Evolutionary conservation across 179 eudicot genomes (phyloP), one percentile per base, ranked within the genome.

Genomic region (Vitellaria paradoxa): DNA sequence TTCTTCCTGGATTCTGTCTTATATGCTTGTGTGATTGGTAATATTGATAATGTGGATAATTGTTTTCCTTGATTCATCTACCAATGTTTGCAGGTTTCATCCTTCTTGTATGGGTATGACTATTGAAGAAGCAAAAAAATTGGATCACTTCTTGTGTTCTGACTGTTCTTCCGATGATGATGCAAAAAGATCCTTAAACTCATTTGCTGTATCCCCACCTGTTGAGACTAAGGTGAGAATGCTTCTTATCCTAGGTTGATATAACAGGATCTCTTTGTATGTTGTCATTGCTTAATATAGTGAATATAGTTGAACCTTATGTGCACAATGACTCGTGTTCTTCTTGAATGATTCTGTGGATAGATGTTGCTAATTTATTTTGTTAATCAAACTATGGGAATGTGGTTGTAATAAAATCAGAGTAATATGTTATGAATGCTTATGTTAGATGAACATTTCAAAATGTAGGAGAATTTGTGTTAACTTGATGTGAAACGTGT

Each of bases 61-160:
- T 50, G 20, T 30, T 57, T 17, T 7, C 47, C 21, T 65, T 10
- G 9, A 12, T 60, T 2, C 63, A 26, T 46, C 13, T 24, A 23
- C 65, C 52, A 70, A 53, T 75, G 21, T 66, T 72, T 80, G 83
- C 84, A 93, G 97, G 97, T 93, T 91, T 76, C 97, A 93, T 87
- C 97, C 96, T 65, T 80, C 87, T 65, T 91, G 97, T 78, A 91
- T 93, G 96, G 93, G 91, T 47, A 91, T 93, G 91, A 82, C 90
- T 15, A 89, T 88, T 52, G 97, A 93, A 77, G 94, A 93, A 83
- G 97, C 97, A 9, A 93, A 93, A 82, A 91, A 85, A 82, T 74
- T 90, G 84, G 97, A 89, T 74, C 93, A 85, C 78, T 93, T 91
- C 69, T 65, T 88, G 42, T 93, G 97, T 81, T 84, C 92, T 64